Evolutionary conservation across 2,329 filamentous ascomycete genomes (phyloP), one percentile per base, ranked within the genome.

Genomic region (Fusarium guadeloupense): DNA sequence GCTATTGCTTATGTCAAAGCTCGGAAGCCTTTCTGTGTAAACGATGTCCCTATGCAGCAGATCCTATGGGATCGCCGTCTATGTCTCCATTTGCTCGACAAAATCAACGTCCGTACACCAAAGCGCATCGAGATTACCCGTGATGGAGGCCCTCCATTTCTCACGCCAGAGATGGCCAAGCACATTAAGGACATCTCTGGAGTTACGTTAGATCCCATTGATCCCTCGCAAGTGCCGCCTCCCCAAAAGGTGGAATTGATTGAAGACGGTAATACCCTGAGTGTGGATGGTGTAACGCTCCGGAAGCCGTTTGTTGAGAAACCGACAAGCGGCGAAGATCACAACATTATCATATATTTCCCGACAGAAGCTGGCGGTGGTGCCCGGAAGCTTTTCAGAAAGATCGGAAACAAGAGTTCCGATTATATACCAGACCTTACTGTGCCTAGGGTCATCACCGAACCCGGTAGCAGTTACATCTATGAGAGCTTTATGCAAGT

Each of bases 281-380:
- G 89, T 35, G 94, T 99, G 9, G 94, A 99, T 72, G 95, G 94
- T 10, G 82, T 85, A 34, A 76, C 88, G 5, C 83, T 99, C 39
- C 89, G 85, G 68, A 99, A 99, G 73, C 95, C 95, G 0, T 99
- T 99, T 72, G 95, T 99, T 31, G 95, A 99, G 74, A 99, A 99
- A 75, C 95, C 95, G 0, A 93, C 93, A n/a, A 97, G 92, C 71
- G 95, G 95, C 28, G 95, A 99, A 77, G 94, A 99, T 71, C 95
- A 99, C 78, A 99, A 99, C 74, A 97, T 99, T 69, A 90, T 96
- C 77, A 97, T 99, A 51, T 99, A 98, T 78, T 98, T 96, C 71
- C 92, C 94, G 19, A 90, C 89, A 60, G 90, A 91, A 35, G 85
- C 91, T 41, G 93, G 93, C 5, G 93, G 94, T 41, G 95, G 95